These are phyloP conservation scores for Sindora glabra DNA, from an alignment of 306 rosid genomes.

Conservation along the genomic window DNA sequence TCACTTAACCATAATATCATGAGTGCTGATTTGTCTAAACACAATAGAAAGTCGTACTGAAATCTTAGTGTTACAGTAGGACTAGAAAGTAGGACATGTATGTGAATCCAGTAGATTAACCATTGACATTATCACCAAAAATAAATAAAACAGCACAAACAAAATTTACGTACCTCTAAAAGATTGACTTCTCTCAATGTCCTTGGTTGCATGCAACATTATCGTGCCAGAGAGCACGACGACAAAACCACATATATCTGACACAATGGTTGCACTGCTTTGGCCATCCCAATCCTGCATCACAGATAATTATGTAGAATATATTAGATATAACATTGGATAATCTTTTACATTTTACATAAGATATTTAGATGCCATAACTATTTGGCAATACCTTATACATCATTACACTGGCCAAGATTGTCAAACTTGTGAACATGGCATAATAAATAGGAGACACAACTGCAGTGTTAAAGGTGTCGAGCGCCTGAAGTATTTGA, in stretches of 20 bases:
- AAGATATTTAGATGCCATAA: neutral
- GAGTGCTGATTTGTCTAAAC: too few species aligned
- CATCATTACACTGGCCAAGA: constrained; percentile 82
- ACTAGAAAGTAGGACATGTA: too few species aligned
- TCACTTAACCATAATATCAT: too few species aligned
- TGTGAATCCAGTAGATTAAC: too few species aligned
- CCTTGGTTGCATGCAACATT: constrained; percentile 60
- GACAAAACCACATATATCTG: constrained; percentile 84
- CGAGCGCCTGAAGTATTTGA: constrained; percentile 67
- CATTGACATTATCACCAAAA: too few species aligned
- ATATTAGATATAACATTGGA: too few species aligned
- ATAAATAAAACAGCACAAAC: neutral
- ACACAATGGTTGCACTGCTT: constrained; percentile 43
- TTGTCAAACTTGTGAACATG: constrained; percentile 77
- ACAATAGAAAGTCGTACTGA: too few species aligned
- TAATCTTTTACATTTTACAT: too few species aligned
- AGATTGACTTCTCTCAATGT: constrained; percentile 63
- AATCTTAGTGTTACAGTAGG: too few species aligned
- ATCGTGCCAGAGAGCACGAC: constrained; percentile 75
- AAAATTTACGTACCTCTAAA: constrained; percentile 50
- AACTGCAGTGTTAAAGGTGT: constrained; percentile 81
- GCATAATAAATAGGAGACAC: constrained; percentile 86
- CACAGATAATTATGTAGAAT: constrained; percentile 10
- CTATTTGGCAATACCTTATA: constrained; percentile 53
- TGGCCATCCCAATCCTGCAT: constrained; percentile 82